Evolutionary conservation across 1,284 basidiomycete genomes (phyloP).

Genomic region (Leccinum subatratum): DNA sequence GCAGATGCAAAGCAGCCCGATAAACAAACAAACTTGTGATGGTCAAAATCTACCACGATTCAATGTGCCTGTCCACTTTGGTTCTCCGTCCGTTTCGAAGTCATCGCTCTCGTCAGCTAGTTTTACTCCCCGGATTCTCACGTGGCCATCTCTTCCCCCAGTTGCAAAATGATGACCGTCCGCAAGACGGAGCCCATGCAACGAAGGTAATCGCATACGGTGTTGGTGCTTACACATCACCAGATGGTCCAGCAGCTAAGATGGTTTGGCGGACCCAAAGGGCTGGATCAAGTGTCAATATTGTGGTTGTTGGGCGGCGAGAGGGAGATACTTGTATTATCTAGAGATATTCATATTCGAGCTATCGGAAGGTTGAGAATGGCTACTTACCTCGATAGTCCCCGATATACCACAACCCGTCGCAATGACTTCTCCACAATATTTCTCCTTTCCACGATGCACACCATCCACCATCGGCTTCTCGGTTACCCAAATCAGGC

Average conservation of each 20-base stretch:
- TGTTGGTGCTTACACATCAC: slow-evolving; percentile 35
- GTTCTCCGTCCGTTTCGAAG: slow-evolving; percentile 42
- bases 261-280: slow-evolving; percentile 18
- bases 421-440: slow-evolving; percentile 87
- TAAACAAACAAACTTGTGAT: slow-evolving; percentile 61
- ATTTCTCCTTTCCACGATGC: slow-evolving; percentile 90
- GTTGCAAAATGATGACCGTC: slow-evolving; percentile 88
- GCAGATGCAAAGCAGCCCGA: background rate
- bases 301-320: slow-evolving; percentile 43
- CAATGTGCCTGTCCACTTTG: slow-evolving; percentile 66
- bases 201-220: slow-evolving; percentile 70
- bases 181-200: slow-evolving; percentile 88
- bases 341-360: slow-evolving; percentile 28
- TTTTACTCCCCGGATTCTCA: slow-evolving; percentile 80
- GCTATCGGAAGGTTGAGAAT: background rate
- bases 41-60: slow-evolving; percentile 82
- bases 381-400: slow-evolving; percentile 60
- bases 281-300: slow-evolving; percentile 42
- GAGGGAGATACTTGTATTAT: slow-evolving; percentile 59
- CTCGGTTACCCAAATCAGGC: slow-evolving; percentile 58
- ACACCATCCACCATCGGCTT: slow-evolving; percentile 88
- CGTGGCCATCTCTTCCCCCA: slow-evolving; percentile 78
- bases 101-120: slow-evolving; percentile 46
- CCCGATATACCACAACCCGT: slow-evolving; percentile 69
- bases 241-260: slow-evolving; percentile 23